Base-by-base conservation (phyloP, 208 protist species). In the Endotrypanum monterogeii region DNA sequence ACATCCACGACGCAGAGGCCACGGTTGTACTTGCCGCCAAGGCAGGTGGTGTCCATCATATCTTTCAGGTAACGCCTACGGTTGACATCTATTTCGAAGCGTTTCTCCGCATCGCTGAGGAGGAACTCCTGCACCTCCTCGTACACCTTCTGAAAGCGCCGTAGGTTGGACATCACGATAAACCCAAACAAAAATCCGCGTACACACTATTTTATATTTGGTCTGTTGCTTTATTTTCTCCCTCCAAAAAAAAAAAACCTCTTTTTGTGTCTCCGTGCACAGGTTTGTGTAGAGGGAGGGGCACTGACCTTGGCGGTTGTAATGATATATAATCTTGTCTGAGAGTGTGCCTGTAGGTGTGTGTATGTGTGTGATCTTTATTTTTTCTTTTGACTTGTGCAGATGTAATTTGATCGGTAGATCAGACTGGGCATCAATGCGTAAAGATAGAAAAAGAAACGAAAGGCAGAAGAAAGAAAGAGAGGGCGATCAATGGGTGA, bases 21-120 rank as follows among this genome's bases (percentile, higher is more conserved):
- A 46, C 95, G 89, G 79, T 96, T 97, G 79, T 96, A 96, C 83
- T 98, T 98, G 30, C 94, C 94, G 16, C 90, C 90, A 50, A 91
- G 79, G 79, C 91, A 95, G 20, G 88, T 98, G 20, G 83, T 87
- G 67, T 97, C 85, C 82, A 97, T 88, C 89, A 98, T 91, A 35
- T 92, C 70, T 62, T 87, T 82, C 48, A 97, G 79, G 82, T 96
- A 96, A 35, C 79, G 74, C 72, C 70, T 61, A 68, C 91, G 89
- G 72, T 94, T 83, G 46, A 81, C 77, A 68, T 96, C 92, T 87
- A 94, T 89, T 71, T 91, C 85, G 78, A 85, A 93, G 44, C 86
- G 70, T 44, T 32, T 56, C 25, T 76, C 78, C 63, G 86, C 70
- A 32, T 94, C 78, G 25, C 71, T 30, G 48, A 96, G 71, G 23